These are phyloP conservation scores for Helicostylum pulchrum DNA, from an alignment of 192 early-diverging fungal genomes.

Conservation along the genomic window DNA sequence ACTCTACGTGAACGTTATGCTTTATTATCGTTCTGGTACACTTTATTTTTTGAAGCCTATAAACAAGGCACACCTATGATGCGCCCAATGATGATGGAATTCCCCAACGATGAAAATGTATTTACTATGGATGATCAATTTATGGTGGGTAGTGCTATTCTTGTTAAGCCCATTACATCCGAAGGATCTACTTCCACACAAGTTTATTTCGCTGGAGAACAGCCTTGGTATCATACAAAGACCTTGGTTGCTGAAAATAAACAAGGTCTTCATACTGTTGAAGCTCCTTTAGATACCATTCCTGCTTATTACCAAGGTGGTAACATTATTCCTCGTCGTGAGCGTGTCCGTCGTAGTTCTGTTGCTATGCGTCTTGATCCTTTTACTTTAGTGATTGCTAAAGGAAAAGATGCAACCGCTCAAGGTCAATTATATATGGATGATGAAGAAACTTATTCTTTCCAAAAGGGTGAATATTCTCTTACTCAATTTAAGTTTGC, in stretches of 20 bases:
- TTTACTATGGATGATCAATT: slow-evolving; percentile 84
- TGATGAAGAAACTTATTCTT: slow-evolving; percentile 82
- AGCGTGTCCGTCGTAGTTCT: slow-evolving; percentile 82
- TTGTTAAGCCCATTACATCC: slow-evolving; percentile 66
- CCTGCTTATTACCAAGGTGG: slow-evolving; percentile 90
- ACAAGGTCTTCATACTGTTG: slow-evolving; percentile 42
- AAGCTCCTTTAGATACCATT: slow-evolving; percentile 70
- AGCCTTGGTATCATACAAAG: slow-evolving; percentile 69
- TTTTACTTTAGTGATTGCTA: slow-evolving; percentile 82
- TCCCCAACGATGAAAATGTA: slow-evolving; percentile 73
- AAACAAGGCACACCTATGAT: slow-evolving; percentile 78
- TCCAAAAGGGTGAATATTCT: slow-evolving; percentile 67
- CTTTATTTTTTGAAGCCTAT: slow-evolving; percentile 79
- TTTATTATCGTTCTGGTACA: slow-evolving; percentile 90
- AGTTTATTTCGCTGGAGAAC: slow-evolving; percentile 59
- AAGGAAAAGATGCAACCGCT: slow-evolving; percentile 66
- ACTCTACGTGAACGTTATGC: slow-evolving; percentile 82
- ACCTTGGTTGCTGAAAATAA: slow-evolving; percentile 38
- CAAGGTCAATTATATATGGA: slow-evolving; percentile 83
- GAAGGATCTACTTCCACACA: slow-evolving; percentile 56
- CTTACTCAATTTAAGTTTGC: slow-evolving; percentile 49
- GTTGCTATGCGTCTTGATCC: slow-evolving; percentile 81
- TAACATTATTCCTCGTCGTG: slow-evolving; percentile 79
- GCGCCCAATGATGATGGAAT: slow-evolving; percentile 86
- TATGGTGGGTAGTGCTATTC: slow-evolving; percentile 82